Evolutionary conservation across 345 rosid species (phyloP), one percentile per base, ranked within the genome.

Genomic region (Psidium friedrichsthalianum): DNA sequence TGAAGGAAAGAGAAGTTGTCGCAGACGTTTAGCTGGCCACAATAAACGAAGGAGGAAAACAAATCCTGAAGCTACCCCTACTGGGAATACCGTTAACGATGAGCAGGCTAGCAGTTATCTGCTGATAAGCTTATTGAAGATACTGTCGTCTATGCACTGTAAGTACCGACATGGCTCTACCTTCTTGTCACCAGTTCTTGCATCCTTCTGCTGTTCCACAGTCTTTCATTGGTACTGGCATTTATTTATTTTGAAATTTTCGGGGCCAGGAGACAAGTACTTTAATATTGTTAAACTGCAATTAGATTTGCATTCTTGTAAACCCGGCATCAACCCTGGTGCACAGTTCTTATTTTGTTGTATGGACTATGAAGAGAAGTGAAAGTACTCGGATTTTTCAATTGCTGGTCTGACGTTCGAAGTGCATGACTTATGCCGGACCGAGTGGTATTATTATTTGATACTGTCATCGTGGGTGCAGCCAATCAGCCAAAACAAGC

Each of bases 1-100:
- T 90, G 99, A 98, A 89, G 99, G 99, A 15, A 98, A 96, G 93
- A 93, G 99, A 92, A 98, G 99, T 85, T 98, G 99, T 85, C 96
- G 99, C 52, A 93, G 99, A 86, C 99, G 99, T 85, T 90, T 98
- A 91, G 99, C 99, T 89, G 99, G 99, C 29, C 99, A 98, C 88
- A 96, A 98, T 89, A 96, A 95, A 87, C 92, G 99, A 86, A 94
- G 99, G 88, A 96, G 98, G 91, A 98, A 98, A 86, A 95, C 98
- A 32, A 95, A 95, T 90, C 99, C 97, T 2, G 99, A 93, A 40
- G 78, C 96, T 86, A 91, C 86, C 56, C 82, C 88, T 56, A 93
- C 87, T 52, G 92, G 92, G 89, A 95, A 85, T 87, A 87, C 98
- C 80, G 87, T 85, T 54, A 91, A 91, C 61, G 95, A 94, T 88